These are phyloP conservation scores for Buddleja alternifolia DNA, from an alignment of 257 asterid genomes.

Conservation along the genomic window DNA sequence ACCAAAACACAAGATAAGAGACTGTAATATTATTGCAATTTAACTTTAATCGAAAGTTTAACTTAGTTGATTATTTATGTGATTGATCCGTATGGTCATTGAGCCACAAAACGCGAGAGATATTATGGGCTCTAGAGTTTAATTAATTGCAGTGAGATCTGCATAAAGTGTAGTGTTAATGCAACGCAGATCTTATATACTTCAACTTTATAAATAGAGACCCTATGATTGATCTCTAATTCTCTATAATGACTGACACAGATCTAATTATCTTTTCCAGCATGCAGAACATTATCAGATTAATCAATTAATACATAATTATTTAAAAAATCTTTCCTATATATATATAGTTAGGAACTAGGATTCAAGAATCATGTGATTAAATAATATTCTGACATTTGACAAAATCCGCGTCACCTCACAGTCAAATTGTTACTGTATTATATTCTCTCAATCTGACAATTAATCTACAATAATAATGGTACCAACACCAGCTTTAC, in stretches of 20 bases:
- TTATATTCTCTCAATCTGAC: slow-evolving; percentile 28
- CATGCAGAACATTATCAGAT: neutral
- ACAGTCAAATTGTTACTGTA: slow-evolving; percentile 30
- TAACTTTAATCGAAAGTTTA: too few species aligned
- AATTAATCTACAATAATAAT: slow-evolving; percentile 6
- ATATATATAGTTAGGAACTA: neutral
- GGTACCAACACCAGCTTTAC: slow-evolving; percentile 22
- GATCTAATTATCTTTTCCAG: slow-evolving; percentile 25
- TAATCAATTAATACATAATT: neutral
- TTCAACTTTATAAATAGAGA: slow-evolving; percentile 31
- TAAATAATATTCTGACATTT: slow-evolving; percentile 13
- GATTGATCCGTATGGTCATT: too few species aligned
- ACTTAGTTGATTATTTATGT: too few species aligned
- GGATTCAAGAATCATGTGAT: neutral
- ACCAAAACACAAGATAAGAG: too few species aligned
- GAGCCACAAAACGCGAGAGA: slow-evolving; percentile 14
- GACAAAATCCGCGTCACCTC: slow-evolving; percentile 30
- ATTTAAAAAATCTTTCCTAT: neutral
- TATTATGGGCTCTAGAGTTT: slow-evolving; percentile 14
- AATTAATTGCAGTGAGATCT: slow-evolving; percentile 35
- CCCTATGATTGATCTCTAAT: slow-evolving; percentile 42
- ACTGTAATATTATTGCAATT: too few species aligned
- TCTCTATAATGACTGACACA: slow-evolving; percentile 35
- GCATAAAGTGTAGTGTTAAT: slow-evolving; percentile 28
- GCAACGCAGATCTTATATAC: slow-evolving; percentile 5